Percentiles rank a stretch among this genome's conserved stretches.
Conservation (phyloP, 345 rosid species). For the Arabidopsis thaliana region DNA sequence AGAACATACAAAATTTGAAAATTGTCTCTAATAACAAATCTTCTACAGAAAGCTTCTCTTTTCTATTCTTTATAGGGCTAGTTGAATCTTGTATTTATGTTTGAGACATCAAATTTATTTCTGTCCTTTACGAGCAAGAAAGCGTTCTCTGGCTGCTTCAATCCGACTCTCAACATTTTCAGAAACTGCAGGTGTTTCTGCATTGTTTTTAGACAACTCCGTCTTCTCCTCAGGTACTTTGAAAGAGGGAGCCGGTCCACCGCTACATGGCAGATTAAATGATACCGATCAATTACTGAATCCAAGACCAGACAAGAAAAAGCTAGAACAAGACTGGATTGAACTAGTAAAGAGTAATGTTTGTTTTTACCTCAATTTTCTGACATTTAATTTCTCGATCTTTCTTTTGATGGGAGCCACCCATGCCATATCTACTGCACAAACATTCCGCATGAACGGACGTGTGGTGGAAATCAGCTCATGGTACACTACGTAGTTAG, state of each 20-base stretch:
- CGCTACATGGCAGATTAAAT: constrained; percentile 51
- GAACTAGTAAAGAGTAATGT: background rate
- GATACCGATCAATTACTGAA: constrained; percentile 8
- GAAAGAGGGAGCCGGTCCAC: constrained; percentile 53
- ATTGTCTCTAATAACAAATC: background rate
- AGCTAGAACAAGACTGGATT: constrained; percentile 8
- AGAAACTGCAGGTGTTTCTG: constrained; percentile 32
- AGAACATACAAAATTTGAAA: no score
- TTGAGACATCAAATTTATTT: constrained; percentile 43
- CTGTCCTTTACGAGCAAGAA: constrained; percentile 81
- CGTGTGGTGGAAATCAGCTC: constrained; percentile 85
- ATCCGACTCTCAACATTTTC: constrained; percentile 61
- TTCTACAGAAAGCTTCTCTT: background rate
- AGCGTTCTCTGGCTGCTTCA: constrained; percentile 89
- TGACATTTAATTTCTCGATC: constrained; percentile 66
- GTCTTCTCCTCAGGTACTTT: constrained; percentile 50
- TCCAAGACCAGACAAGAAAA: background rate
- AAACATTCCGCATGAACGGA: constrained; percentile 82
- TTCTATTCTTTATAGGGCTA: background rate
- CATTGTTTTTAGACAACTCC: constrained; percentile 45
- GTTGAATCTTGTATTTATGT: background rate
- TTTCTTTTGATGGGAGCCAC: constrained; percentile 68
- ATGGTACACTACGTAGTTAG: constrained; percentile 78
- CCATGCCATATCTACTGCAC: constrained; percentile 76
- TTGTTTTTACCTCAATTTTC: constrained; percentile 72